Conservation (phyloP, 306 rosid genomes). For the Vigna nakashimae region DNA sequence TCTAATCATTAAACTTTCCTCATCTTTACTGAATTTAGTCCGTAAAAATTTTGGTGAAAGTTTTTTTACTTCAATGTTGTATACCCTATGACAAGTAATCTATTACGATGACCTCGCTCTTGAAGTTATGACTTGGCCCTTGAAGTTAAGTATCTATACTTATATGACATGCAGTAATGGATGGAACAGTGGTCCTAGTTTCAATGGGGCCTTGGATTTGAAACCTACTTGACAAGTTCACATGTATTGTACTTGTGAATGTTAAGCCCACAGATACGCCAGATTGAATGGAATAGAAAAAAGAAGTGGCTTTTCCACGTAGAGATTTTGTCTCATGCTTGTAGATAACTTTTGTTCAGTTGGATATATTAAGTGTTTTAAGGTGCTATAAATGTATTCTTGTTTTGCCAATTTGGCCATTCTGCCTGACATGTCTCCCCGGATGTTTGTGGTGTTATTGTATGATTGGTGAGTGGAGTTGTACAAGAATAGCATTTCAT, state of each 20-base stretch:
- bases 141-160: background rate
- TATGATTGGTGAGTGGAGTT: background rate
- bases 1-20: conserved; percentile 6
- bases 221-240: background rate
- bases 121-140: background rate
- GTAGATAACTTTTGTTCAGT: background rate
- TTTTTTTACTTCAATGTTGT: conserved; percentile 11
- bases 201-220: conserved; percentile 2
- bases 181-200: conserved; percentile 14
- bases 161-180: background rate
- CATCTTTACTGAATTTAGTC: no score
- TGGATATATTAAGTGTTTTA: background rate
- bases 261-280: background rate
- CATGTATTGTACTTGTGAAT: conserved; percentile 7
- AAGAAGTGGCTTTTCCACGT: no score
- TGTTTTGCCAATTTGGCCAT: conserved; percentile 10
- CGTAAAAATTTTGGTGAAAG: background rate
- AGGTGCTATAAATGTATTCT: background rate
- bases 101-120: background rate
- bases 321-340: background rate
- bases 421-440: background rate
- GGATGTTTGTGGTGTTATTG: background rate
- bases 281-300: background rate
- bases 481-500: background rate
- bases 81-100: background rate